Base-by-base conservation (phyloP, 306 rosid genomes). In the Elaeagnus macrophylla region DNA sequence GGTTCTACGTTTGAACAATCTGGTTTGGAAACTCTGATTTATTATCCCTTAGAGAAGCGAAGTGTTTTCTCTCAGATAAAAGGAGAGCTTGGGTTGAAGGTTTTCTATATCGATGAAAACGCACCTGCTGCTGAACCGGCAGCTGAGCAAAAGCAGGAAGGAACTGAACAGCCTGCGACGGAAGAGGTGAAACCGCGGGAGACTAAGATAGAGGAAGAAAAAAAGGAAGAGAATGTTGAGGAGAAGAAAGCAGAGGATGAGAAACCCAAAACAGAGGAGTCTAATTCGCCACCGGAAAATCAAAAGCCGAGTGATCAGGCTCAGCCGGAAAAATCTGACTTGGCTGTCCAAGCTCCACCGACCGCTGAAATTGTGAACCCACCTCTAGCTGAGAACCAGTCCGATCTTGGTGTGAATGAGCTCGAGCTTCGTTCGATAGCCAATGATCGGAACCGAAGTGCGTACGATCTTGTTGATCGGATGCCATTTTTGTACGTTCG, bases 1-100 rank as follows among this genome's bases (percentile, higher is more conserved):
- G 94, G 90, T 41, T 64, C 59, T 39, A 72, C 70, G 11, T 76
- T 90, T 36, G 73, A 19, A 0, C 79, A 74, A 55, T 51, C 77
- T 0, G 81, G 83, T 13, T 49, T 78, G 0, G 89, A 81, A 60
- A 25, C 69, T 13, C 48, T 77, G 7, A 80, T 78, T 15, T 86
- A 81, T 57, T 86, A 77, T 69, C 95, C 95, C 12, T 64, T 86
- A 15, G 97, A 90, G 80, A 90, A 90, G 53, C 71, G 95, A 45
- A 90, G 94, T 53, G 95, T 86, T 8, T 86, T 91, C 54, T 86
- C 95, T 17, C 95, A 86, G 75, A 79, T 90, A 62, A 90, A 75
- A 57, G 97, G 95, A 9, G 95, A 90, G 62, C 20, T 90, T 8
- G 94, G 94, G 0, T 60, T 90, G 19, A 83, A 82, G 57, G 64